A percentile compares a stretch with the other conserved stretches of the same genome.
Evolutionary conservation across 179 eudicot species (phyloP).

Genomic region (Camellia oleifera): DNA sequence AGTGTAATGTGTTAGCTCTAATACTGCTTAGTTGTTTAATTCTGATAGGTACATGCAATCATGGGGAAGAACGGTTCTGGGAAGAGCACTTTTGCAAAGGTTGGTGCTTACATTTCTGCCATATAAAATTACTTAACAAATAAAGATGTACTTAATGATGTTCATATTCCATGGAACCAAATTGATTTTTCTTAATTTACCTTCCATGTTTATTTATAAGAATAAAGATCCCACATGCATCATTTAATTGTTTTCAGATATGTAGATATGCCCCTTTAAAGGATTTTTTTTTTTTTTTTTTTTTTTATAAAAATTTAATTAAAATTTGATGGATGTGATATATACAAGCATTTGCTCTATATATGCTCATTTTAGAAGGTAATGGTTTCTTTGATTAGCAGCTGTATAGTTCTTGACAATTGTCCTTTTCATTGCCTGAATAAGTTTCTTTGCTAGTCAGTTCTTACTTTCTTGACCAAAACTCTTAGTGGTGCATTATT

Average conservation of each 20-base stretch:
- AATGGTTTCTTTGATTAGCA: background rate
- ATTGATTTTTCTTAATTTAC: background rate
- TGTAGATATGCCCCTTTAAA: background rate
- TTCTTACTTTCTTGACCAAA: background rate
- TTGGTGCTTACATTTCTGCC: constrained; percentile 21
- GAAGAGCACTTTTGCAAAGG: constrained; percentile 98
- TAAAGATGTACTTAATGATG: background rate
- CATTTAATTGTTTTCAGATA: background rate
- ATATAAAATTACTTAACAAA: background rate
- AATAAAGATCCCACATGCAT: background rate
- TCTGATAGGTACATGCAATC: constrained; percentile 72
- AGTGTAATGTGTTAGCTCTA: background rate
- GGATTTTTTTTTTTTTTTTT: background rate
- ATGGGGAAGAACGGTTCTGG: constrained; percentile 99
- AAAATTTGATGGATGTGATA: background rate
- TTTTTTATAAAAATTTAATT: background rate
- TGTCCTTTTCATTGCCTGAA: background rate
- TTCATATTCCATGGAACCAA: background rate
- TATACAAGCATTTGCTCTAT: background rate
- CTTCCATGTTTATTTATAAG: background rate
- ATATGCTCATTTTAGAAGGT: background rate
- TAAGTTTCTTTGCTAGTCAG: too few relatives aligned
- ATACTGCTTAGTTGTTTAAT: constrained; percentile 12
- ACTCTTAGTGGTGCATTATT: constrained; percentile 5
- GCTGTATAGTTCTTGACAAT: background rate